Conservation (phyloP, 164 flowering plant species). For the Protea cynaroides region DNA sequence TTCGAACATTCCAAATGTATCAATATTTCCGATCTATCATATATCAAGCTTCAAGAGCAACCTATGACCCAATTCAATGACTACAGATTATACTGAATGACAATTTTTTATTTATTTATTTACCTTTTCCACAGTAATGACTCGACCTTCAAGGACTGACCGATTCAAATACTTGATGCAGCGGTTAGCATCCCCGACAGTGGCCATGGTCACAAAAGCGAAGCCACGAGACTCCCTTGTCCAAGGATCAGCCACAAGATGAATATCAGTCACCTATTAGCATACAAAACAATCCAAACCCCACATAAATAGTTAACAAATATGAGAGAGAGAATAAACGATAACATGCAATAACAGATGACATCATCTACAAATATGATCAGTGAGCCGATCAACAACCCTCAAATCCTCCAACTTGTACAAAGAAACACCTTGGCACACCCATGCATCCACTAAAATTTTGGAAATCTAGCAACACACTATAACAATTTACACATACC, state of each 20-base stretch:
- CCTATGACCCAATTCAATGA: background rate
- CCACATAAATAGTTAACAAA: too few relatives aligned
- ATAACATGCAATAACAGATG: too few relatives aligned
- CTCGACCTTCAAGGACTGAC: slow-evolving; percentile 83
- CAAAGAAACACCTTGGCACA: too few relatives aligned
- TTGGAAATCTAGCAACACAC: too few relatives aligned
- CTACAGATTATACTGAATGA: background rate
- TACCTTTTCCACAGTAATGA: slow-evolving; percentile 95
- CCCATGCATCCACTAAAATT: too few relatives aligned
- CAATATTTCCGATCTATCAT: background rate
- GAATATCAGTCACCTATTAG: slow-evolving; percentile 70
- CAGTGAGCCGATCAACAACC: too few relatives aligned
- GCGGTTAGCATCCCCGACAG: slow-evolving; percentile 59
- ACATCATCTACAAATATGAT: too few relatives aligned
- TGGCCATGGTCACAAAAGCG: slow-evolving; percentile 87
- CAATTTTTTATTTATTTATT: background rate
- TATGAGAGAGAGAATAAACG: background rate
- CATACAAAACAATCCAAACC: too few relatives aligned
- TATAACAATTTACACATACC: slow-evolving; percentile 28
- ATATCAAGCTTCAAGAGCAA: background rate
- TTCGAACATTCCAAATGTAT: slow-evolving; percentile 17
- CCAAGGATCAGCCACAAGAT: slow-evolving; percentile 94
- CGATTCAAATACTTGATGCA: slow-evolving; percentile 74
- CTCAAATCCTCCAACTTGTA: too few relatives aligned
- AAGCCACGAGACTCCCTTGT: slow-evolving; percentile 92